These are phyloP conservation scores for Malassezia cuniculi DNA, from an alignment of 1,284 basidiomycete genomes.

Conservation along the genomic window DNA sequence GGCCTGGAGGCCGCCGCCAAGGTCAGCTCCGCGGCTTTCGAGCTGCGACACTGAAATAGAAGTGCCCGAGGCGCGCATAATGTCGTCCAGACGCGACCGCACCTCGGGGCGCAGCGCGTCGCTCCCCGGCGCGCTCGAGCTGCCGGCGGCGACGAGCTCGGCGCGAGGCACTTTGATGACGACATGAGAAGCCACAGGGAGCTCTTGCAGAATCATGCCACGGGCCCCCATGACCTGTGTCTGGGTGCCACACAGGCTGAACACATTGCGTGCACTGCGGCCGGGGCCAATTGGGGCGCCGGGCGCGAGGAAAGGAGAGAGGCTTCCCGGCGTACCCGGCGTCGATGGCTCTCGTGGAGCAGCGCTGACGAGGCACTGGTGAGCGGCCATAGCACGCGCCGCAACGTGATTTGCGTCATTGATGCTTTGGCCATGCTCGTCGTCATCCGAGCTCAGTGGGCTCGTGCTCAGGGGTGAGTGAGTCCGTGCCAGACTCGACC, in stretches of 20 bases:
- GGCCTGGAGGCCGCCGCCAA: conserved; percentile 64
- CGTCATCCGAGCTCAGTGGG: no score
- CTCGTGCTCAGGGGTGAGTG: no score
- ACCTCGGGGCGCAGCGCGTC: conserved; percentile 74
- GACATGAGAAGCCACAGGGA: conserved; percentile 69
- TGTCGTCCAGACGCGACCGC: conserved; percentile 73
- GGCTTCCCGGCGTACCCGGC: conserved; percentile 16
- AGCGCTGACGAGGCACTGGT: conserved; percentile 34
- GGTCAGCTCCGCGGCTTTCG: conserved; percentile 28
- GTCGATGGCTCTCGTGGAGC: conserved; percentile 20
- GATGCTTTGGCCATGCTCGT: no score
- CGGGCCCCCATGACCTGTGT: conserved; percentile 83
- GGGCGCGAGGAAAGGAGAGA: conserved; percentile 9
- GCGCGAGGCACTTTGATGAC: conserved; percentile 78
- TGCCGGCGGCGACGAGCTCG: conserved; percentile 57
- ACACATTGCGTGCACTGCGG: conserved; percentile 55
- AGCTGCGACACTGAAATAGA: conserved; percentile 62
- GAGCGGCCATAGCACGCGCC: conserved; percentile 29
- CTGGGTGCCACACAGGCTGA: conserved; percentile 77
- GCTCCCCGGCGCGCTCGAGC: conserved; percentile 14
- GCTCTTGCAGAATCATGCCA: conserved; percentile 74
- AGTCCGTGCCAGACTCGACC: no score
- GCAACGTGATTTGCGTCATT: conserved; percentile 29
- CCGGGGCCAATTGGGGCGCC: background rate
- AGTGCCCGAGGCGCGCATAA: conserved; percentile 72